Percentiles rank a stretch among this genome's conserved stretches.
Evolutionary conservation across 139 green algal species (phyloP).

Genomic region (Chlamydomonas incerta): DNA sequence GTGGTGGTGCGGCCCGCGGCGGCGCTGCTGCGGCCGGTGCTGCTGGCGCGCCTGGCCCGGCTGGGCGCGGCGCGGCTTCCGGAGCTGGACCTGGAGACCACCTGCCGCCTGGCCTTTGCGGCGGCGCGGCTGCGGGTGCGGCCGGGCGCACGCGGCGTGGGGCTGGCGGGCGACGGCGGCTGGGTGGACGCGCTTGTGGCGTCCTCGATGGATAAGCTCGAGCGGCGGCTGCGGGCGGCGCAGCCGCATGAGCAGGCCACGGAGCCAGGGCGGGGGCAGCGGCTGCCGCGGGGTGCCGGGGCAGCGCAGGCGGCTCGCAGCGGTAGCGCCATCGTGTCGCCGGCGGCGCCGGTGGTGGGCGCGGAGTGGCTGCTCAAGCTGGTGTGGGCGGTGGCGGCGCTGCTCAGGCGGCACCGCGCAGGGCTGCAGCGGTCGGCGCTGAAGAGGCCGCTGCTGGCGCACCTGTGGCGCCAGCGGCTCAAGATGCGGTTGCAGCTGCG

Average conservation of each 20-base stretch:
- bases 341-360: background rate
- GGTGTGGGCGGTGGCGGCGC: background rate
- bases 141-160: no score
- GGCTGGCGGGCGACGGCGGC: background rate
- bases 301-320: background rate
- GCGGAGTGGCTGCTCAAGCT: conserved; percentile 9
- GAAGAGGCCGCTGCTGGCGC: background rate
- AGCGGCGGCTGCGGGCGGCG: background rate
- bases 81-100: conserved; percentile 5
- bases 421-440: no score
- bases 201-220: background rate
- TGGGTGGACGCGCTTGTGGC: background rate
- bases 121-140: background rate
- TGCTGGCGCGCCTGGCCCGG: background rate
- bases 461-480: background rate
- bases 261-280: background rate
- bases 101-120: conserved; percentile 19
- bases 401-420: background rate
- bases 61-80: background rate
- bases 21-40: background rate
- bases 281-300: background rate
- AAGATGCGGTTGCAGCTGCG: background rate
- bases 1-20: background rate
- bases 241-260: background rate
- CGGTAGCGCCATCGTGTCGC: background rate